Conservation (phyloP, 768 basidiomycete species). For the Cyclocybe aegerita region DNA sequence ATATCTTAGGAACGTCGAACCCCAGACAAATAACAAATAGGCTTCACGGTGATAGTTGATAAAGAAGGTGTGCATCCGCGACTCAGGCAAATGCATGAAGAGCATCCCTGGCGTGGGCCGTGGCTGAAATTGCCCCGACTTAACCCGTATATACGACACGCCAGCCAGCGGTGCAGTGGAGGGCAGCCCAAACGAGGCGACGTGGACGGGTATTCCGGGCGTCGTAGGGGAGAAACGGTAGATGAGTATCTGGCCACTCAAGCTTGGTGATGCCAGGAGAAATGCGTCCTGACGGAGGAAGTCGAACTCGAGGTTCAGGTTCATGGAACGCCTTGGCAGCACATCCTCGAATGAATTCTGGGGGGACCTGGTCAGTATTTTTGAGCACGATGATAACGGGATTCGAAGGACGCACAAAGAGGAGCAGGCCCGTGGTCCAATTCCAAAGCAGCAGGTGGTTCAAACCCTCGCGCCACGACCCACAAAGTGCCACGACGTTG, state of each 20-base stretch:
- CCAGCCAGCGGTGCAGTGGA: neutral
- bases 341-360: neutral
- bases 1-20: slow-evolving; percentile 8
- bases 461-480: neutral
- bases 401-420: slow-evolving; percentile 1
- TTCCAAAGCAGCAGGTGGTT: slow-evolving; percentile 6
- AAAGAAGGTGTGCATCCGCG: slow-evolving; percentile 1
- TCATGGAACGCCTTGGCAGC: neutral
- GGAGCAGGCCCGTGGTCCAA: slow-evolving; percentile 2
- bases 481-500: slow-evolving; percentile 4
- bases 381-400: too few relatives aligned
- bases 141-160: neutral
- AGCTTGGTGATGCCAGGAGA: neutral
- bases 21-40: slow-evolving; percentile 13
- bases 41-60: neutral
- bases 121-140: slow-evolving; percentile 4
- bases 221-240: slow-evolving; percentile 1
- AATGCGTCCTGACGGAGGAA: neutral
- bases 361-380: neutral
- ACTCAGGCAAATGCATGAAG: neutral
- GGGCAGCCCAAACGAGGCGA: slow-evolving; percentile 3
- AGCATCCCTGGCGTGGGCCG: neutral
- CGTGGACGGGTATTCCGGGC: neutral
- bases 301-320: neutral
- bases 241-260: neutral